Evolutionary conservation across 2,329 filamentous ascomycete genomes (phyloP).

Genomic region (Colletotrichum musae): DNA sequence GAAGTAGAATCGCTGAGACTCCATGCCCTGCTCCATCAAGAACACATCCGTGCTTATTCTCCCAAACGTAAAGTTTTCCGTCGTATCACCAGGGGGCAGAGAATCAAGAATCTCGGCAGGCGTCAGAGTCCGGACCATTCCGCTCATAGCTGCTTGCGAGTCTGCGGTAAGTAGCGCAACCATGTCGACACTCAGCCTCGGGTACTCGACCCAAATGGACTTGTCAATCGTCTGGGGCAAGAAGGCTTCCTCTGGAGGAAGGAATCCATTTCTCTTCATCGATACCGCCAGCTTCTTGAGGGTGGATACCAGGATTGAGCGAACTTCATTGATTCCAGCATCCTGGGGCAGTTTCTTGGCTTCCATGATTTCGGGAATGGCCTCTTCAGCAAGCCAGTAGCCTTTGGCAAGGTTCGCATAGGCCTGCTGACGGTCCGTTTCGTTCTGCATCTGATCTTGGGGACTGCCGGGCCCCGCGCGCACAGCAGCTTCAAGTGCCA

Average conservation of each 20-base stretch:
- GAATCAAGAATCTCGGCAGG: conserved; percentile 73
- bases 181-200: conserved; percentile 79
- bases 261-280: conserved; percentile 86
- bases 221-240: conserved; percentile 86
- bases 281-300: conserved; percentile 83
- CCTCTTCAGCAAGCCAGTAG: conserved; percentile 81
- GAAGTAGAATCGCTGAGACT: conserved; percentile 77
- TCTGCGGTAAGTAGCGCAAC: conserved; percentile 78
- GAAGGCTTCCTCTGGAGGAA: conserved; percentile 78
- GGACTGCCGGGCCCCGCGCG: conserved; percentile 72
- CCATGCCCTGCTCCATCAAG: conserved; percentile 80
- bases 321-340: conserved; percentile 65
- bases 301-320: conserved; percentile 72
- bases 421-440: conserved; percentile 78
- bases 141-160: conserved; percentile 64
- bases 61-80: conserved; percentile 82
- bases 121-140: conserved; percentile 61
- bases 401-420: conserved; percentile 89
- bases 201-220: conserved; percentile 86
- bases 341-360: conserved; percentile 59
- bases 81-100: conserved; percentile 83
- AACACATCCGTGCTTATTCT: conserved; percentile 82
- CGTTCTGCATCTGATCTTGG: conserved; percentile 67
- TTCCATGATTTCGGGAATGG: conserved; percentile 64
- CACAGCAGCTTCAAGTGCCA: conserved; percentile 80